Evolutionary conservation across 495 filamentous ascomycete genomes (phyloP), one percentile per base, ranked within the genome.

Genomic region (Trichoderma gamsii): DNA sequence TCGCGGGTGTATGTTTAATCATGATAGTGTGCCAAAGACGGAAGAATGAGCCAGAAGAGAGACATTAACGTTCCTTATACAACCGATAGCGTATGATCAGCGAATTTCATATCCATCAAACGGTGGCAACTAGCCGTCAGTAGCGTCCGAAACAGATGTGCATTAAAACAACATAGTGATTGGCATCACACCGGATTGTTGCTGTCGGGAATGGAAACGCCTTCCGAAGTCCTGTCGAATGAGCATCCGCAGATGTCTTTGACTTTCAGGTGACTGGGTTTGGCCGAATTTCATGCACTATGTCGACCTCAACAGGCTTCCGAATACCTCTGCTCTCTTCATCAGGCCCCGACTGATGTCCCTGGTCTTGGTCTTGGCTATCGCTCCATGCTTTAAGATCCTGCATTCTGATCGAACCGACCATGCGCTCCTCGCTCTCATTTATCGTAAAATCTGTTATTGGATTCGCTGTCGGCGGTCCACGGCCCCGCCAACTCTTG

Each of bases 391-490:
- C 56, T 61, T 61, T 74, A 23, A 81, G 64, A 35, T 76, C 74
- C 59, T 78, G 72, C 76, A 80, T 75, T 71, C 78, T 77, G 1
- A 80, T 71, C 0, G 77, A 76, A 23, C 77, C 72, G 67, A 81
- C 70, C 52, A 84, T 84, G 41, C 74, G 75, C 70, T 85, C 83
- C 66, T 85, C 81, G 70, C 83, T 85, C 73, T 80, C 82, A 66
- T 72, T 82, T 61, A 82, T 77, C 12, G 82, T 80, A 69, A 84
- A 72, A 9, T 79, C 75, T 6, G 83, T 83, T 41, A 81, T 78
- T 18, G 81, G 81, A 69, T 86, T 76, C 4, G 74, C 74, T 52
- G 73, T 81, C 6, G 75, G 69, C 1, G 78, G 77, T 3, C 77
- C 78, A 16, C 80, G 74, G 29, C 81, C 76, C n/a, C 79, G 78